Base-by-base conservation (phyloP, 129 eudicot species). In the Flaveria trinervia region DNA sequence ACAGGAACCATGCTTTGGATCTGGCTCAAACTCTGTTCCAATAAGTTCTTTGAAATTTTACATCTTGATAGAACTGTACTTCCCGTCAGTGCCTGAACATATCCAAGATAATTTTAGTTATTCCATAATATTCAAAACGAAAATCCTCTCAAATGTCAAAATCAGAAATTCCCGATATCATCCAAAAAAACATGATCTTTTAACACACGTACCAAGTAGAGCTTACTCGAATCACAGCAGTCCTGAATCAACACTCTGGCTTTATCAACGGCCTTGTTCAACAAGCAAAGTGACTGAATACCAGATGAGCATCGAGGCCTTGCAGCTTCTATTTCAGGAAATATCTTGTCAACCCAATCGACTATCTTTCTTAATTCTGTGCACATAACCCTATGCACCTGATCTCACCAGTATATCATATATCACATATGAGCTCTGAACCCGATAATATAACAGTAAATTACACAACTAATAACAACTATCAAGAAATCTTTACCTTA, bases 301-400 rank as follows among this genome's bases (percentile, higher is more conserved):
- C 98, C 98, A 5, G 91, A 83, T 3, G 92, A 71, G 82, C 98
- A 85, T 65, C 95, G 82, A 77, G 98, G 98, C 26, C 90, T 85
- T 25, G 90, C 83, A 33, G 89, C 96, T 85, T 88, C 98, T 48
- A 90, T 84, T 70, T 87, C 89, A 13, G 89, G 85, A 66, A 85
- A 72, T 64, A 90, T 82, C n/a, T 76, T 74, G 18, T 77, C 79
- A 51, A 91, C 86, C 70, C 85, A 75, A 36, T 51, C 73, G 45
- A 90, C 86, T 80, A 87, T 54, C 33, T 71, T 82, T 68, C 73
- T 62, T 9, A 90, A 72, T 49, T 84, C 84, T 52, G 84, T 85
- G 77, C 97, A 93, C 88, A 93, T 88, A 41, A 66, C 73, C 8
- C 73, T 76, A 83, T 93, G 98, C 71, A 93, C 98, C 98, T 93